These are phyloP conservation scores for Aspergillus sp. DNA, from an alignment of 2,329 filamentous ascomycete genomes.

Conservation along the genomic window DNA sequence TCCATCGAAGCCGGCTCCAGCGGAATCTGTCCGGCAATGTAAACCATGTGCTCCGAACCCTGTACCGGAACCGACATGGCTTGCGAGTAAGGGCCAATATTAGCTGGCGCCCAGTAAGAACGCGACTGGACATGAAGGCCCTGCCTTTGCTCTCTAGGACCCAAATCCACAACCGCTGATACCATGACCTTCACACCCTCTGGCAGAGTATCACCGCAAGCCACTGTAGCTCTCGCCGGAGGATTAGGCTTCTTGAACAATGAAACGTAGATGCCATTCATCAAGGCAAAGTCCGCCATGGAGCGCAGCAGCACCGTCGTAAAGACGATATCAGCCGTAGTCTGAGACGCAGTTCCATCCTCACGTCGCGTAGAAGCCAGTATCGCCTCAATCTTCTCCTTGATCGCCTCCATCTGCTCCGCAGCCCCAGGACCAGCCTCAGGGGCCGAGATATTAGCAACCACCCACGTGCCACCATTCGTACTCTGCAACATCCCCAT, in stretches of 20 bases:
- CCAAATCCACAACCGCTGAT: constrained; percentile 51
- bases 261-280: constrained; percentile 75
- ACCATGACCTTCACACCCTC: constrained; percentile 62
- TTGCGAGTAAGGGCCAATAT: constrained; percentile 96
- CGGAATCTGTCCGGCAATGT: constrained; percentile 88
- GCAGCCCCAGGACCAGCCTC: constrained; percentile 42
- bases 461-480: constrained; percentile 33
- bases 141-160: constrained; percentile 35
- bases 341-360: constrained; percentile 10
- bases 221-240: constrained; percentile 80
- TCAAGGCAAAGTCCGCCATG: constrained; percentile 74
- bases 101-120: constrained; percentile 97
- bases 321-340: constrained; percentile 47
- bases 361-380: constrained; percentile 13
- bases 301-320: constrained; percentile 69
- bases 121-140: constrained; percentile 86
- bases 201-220: constrained; percentile 70
- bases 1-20: constrained; percentile 79
- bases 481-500: constrained; percentile 23
- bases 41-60: constrained; percentile 51
- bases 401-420: constrained; percentile 42
- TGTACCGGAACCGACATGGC: constrained; percentile 57
- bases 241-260: constrained; percentile 79
- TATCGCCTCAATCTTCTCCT: constrained; percentile 29
- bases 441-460: constrained; percentile 43